Conservation (phyloP, 73 alveolate genomes). For the Tetrahymena borealis region DNA sequence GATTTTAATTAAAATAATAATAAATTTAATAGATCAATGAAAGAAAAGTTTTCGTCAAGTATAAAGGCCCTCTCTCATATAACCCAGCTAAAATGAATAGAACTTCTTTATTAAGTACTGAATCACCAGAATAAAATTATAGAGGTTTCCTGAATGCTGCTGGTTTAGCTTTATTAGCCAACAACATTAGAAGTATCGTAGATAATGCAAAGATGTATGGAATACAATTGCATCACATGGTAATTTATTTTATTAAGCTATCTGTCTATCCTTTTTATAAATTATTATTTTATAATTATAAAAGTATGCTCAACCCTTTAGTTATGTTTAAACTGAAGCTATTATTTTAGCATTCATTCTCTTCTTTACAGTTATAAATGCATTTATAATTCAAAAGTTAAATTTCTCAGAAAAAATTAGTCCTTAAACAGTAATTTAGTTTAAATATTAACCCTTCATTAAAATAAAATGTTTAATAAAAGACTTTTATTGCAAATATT, state of each 20-base stretch:
- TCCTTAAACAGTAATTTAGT: neutral
- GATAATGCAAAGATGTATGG: slow-evolving; percentile 38
- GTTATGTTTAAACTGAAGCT: neutral
- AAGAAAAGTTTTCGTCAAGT: neutral
- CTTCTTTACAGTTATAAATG: neutral
- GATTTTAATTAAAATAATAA: neutral
- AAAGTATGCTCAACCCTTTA: neutral
- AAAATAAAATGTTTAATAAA: neutral
- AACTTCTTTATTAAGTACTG: slow-evolving; percentile 35
- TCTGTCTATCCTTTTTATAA: neutral
- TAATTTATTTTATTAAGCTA: neutral
- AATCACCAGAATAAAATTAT: slow-evolving; percentile 21
- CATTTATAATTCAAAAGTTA: slow-evolving; percentile 5
- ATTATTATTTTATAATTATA: neutral
- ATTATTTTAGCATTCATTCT: neutral
- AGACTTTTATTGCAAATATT: neutral
- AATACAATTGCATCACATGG: neutral
- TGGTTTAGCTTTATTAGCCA: slow-evolving; percentile 18
- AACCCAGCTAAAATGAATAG: slow-evolving; percentile 23
- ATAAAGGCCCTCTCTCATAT: slow-evolving; percentile 41
- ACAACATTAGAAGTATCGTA: slow-evolving; percentile 21
- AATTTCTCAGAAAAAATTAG: neutral
- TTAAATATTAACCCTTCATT: neutral
- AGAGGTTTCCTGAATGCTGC: slow-evolving; percentile 43
- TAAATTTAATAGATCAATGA: neutral